Evolutionary conservation across 352 stramenopile species (phyloP), one percentile per base, ranked within the genome.

Genomic region (Phytophthora colocasiae): DNA sequence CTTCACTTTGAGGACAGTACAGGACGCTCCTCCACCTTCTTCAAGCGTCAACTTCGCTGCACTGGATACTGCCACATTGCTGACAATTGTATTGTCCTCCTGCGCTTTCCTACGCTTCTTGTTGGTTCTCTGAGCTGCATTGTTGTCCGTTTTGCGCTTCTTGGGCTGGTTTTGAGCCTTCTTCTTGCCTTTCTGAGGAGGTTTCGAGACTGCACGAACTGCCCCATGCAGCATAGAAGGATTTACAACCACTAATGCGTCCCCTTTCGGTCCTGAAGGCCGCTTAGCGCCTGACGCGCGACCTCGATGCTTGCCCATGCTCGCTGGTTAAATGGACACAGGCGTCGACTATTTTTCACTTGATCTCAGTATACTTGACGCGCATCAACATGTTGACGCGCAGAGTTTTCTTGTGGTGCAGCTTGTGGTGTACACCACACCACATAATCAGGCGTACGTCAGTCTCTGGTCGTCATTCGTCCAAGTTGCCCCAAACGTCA

Each of bases 211-310:
- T n/a, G 9, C 2, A 50, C 29, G 34, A 29, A 38, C 22, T 19
- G 40, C 10, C 10, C 66, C 63, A 6, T 66, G 67, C 4, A 81
- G 44, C 59, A 79, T 73, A 4, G 69, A 72, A 1, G 77, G 70
- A 43, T 85, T 87, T 43, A 89, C 69, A 24, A 89, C 77, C 34
- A 89, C 75, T n/a, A 89, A 52, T 14, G 67, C 55, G 32, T 66
- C 69, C 6, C 39, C 43, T 44, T 44, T 39, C 14, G 48, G 29
- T 6, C 44, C 56, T 3, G 58, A 9, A n/a, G 55, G 53, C 29
- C 59, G 51, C 48, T 52, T 61, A 24, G 27, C 22, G 34, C 7
- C 14, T 24, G 41, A 34, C 36, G 31, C 57, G 39, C 59, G 47
- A 49, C 63, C 49, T 48, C 60, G 51, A 45, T 52, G 56, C 61